Percentiles rank a stretch among this genome's conserved stretches.
These are phyloP conservation scores for Venturia aucupariae DNA, from an alignment of 2,329 filamentous ascomycete species.

Conservation along the genomic window DNA sequence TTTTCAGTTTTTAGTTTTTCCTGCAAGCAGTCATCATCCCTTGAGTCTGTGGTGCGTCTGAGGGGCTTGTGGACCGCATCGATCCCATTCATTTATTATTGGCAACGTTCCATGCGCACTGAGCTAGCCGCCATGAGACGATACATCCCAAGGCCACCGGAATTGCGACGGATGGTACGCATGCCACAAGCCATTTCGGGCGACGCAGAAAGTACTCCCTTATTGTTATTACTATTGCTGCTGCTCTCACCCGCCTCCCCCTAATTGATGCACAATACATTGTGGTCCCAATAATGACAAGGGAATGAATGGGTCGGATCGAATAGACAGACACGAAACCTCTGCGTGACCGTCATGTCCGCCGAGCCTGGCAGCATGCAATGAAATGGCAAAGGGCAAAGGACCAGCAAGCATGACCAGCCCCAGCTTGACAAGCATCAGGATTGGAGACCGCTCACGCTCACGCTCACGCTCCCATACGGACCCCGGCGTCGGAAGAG, in stretches of 20 bases:
- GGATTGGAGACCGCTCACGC: not conserved
- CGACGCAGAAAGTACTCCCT: not conserved
- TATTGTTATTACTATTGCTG: not conserved
- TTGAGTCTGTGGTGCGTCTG: slow-evolving; percentile 1
- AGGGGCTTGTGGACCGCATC: slow-evolving; percentile 6
- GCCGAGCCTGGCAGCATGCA: slow-evolving; percentile 4
- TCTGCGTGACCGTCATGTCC: not conserved
- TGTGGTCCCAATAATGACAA: slow-evolving; percentile 1
- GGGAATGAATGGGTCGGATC: not conserved
- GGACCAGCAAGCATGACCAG: slow-evolving; percentile 4
- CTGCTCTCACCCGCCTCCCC: not conserved
- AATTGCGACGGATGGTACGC: not conserved
- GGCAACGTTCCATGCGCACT: slow-evolving; percentile 5
- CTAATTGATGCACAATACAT: not conserved
- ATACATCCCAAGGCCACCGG: not conserved
- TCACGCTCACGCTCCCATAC: not conserved
- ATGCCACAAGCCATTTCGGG: slow-evolving; percentile 5
- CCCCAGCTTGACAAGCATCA: slow-evolving; percentile 3
- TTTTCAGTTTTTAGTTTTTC: slow-evolving; percentile 7
- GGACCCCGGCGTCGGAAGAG: not conserved
- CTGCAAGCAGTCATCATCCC: slow-evolving; percentile 8
- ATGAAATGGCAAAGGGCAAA: slow-evolving; percentile 4
- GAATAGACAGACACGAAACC: not conserved
- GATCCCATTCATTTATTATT: slow-evolving; percentile 1
- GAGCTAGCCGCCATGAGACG: not conserved